Evolutionary conservation across 2,329 filamentous ascomycete genomes (phyloP), one percentile per base, ranked within the genome.

Genomic region (Apiospora aurea): DNA sequence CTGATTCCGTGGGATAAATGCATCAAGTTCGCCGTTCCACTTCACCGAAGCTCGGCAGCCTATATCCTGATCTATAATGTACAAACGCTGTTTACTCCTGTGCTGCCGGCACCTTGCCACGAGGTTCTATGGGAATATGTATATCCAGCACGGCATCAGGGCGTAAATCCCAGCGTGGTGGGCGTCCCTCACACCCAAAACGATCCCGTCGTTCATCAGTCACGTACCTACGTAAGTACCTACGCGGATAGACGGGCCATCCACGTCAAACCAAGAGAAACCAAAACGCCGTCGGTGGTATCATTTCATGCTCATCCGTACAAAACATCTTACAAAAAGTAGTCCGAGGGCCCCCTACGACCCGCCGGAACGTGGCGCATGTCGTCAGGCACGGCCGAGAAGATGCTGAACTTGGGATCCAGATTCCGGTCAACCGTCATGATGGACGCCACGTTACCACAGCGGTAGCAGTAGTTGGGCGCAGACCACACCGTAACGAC

Each of bases 401-500:
- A 97, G 79, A 97, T 96, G 81, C 92, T 96, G 85, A 99, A 99
- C 78, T 93, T 94, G 44, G 96, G 95, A 73, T 94, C 91, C 70
- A 98, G 87, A 78, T 96, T 93, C 78, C 93, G 92, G 76, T 93
- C 91, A 41, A 98, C 91, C 70, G 95, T 95, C 92, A 97, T 97
- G 80, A 98, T 97, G 80, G 95, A 98, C 10, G 96, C 96, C 18
- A 99, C 95, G 78, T 98, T 98, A 70, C 95, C 95, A 79, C 95
- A 98, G 75, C 94, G 91, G 84, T 98, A 98, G 84, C 95, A 98
- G 86, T 98, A 98, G 81, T 98, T 98, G 0, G 95, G 95, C 13
- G 95, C 95, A 0, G 94, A 97, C 96, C 96, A 99, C n/a, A 99
- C 96, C 0, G 96, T 99, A 53, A 98, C 96, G 75, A 99, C 95